These are phyloP conservation scores for Botrytis pseudocinerea DNA, from an alignment of 2,329 filamentous ascomycete genomes.

Conservation along the genomic window DNA sequence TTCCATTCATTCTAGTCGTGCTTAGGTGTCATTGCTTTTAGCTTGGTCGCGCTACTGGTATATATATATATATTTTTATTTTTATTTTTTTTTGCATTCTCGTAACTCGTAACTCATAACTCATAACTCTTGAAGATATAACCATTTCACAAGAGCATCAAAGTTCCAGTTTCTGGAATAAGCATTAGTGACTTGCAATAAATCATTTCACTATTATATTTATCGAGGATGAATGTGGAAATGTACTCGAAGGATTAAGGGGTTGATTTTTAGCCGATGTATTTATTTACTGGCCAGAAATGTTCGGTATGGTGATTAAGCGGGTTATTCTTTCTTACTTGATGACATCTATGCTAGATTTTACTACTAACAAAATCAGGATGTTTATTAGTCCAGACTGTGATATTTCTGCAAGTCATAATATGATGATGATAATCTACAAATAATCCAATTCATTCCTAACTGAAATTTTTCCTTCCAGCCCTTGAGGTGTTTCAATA, in stretches of 20 bases:
- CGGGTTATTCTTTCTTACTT: background rate
- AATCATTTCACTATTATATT: background rate
- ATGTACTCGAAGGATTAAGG: background rate
- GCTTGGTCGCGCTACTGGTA: background rate
- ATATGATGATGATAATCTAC: background rate
- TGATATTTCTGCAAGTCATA: background rate
- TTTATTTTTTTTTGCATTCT: background rate
- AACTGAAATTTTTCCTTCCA: no score
- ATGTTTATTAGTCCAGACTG: background rate
- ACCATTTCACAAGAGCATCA: background rate
- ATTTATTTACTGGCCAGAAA: background rate
- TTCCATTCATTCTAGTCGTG: background rate
- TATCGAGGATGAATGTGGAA: background rate
- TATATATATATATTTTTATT: background rate
- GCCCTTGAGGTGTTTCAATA: no score
- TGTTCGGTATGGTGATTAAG: background rate
- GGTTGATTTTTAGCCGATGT: background rate
- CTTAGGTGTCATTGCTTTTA: rapidly evolving
- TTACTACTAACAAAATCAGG: background rate
- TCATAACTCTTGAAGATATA: background rate
- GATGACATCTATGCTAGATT: background rate
- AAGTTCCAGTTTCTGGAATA: background rate
- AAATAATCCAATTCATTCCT: background rate
- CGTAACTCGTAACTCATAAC: no score
- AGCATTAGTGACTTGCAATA: background rate